phyloP scores from a whole-genome alignment of 148 eudicot species.

The Cornus suecica region DNA sequence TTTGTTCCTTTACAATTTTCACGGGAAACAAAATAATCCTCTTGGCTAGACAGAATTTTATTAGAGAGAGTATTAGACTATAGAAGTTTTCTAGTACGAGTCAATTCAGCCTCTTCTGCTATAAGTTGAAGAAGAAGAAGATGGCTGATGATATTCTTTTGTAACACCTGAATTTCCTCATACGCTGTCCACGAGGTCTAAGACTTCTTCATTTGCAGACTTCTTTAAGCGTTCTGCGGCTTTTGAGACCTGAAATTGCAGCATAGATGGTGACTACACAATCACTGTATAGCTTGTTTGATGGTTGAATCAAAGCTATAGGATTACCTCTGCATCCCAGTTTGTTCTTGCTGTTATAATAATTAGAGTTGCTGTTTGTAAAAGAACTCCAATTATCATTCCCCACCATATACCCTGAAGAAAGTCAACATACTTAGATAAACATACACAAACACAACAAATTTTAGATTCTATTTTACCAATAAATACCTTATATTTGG shows the following conservation, averaged over 20 bases:
- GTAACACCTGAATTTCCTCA: slow-evolving; percentile 9
- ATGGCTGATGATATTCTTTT: too few relatives aligned
- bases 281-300: not conserved
- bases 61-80: too few relatives aligned
- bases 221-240: slow-evolving; percentile 44
- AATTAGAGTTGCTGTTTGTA: slow-evolving; percentile 36
- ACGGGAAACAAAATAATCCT: too few relatives aligned
- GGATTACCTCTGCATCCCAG: slow-evolving; percentile 37
- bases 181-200: slow-evolving; percentile 21
- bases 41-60: too few relatives aligned
- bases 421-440: too few relatives aligned
- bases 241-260: slow-evolving; percentile 36
- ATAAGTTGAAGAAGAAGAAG: too few relatives aligned
- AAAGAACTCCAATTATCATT: slow-evolving; percentile 40
- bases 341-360: slow-evolving; percentile 42
- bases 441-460: too few relatives aligned
- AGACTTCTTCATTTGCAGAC: slow-evolving; percentile 39
- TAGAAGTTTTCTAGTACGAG: too few relatives aligned
- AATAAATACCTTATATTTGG: too few relatives aligned
- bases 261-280: not conserved
- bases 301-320: not conserved
- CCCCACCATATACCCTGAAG: slow-evolving; percentile 56
- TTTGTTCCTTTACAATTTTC: too few relatives aligned
- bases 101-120: too few relatives aligned
- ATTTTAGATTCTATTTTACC: too few relatives aligned